Conservation (phyloP, 2,329 filamentous ascomycete genomes). For the Phoma sp. region DNA sequence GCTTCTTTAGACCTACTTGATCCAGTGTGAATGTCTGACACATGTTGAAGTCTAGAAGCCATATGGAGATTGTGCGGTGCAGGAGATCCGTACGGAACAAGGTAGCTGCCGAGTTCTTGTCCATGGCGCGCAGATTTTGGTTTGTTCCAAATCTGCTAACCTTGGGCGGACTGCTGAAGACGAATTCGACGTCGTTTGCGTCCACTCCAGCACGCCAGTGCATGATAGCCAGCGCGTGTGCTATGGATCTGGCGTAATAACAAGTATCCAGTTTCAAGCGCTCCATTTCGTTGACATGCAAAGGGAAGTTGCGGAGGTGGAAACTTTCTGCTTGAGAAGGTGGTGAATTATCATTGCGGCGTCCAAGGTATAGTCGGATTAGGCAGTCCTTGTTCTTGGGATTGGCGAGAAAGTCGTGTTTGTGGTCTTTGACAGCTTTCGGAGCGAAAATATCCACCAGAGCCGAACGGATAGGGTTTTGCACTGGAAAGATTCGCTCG, state of each 20-base stretch:
- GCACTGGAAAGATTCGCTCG: neutral
- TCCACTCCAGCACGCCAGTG: neutral
- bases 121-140: neutral
- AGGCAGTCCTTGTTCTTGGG: neutral
- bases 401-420: neutral
- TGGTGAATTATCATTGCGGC: neutral
- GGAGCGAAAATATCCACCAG: neutral
- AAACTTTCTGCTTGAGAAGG: slow-evolving; percentile 28
- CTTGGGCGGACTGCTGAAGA: slow-evolving; percentile 28
- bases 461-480: neutral
- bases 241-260: neutral
- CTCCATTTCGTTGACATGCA: slow-evolving; percentile 61
- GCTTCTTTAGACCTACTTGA: neutral
- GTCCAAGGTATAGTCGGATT: neutral
- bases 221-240: neutral
- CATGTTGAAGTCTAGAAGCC: neutral
- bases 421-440: neutral
- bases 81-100: neutral
- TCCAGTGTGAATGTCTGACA: slow-evolving; percentile 29
- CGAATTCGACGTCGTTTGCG: slow-evolving; percentile 1
- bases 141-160: neutral
- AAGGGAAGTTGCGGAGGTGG: slow-evolving; percentile 58
- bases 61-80: neutral
- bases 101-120: neutral
- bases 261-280: slow-evolving; percentile 19